Evolutionary conservation across 1,284 basidiomycete genomes (phyloP), one percentile per base, ranked within the genome.

Genomic region (Ceratobasidium sp.): DNA sequence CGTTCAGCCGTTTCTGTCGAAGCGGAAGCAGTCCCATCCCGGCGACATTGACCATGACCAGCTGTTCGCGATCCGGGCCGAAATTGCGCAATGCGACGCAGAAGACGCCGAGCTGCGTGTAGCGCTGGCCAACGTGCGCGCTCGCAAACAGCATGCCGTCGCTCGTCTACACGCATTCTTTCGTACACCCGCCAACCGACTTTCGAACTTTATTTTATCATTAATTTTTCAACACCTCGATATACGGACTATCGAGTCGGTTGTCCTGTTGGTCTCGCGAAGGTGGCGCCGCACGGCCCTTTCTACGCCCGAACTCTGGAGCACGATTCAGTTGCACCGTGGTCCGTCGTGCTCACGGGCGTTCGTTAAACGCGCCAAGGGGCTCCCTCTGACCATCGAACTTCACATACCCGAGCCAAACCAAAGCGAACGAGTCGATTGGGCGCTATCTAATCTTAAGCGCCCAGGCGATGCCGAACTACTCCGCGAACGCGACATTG

Each of bases 31-130:
- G n/a, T 60, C 69, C 53, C 51, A 26, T 28, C 23, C 67, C 13
- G 56, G 23, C 64, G 40, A 26, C 20, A 20, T 18, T 15, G 68
- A 73, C 15, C 42, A 28, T 42, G 71, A 73, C 3, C 49, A 73
- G 23, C 42, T 73, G 10, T 20, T 56, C 20, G 71, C 71, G 5
- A 58, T 73, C 26, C 71, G 71, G 2, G 71, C 49, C 33, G 58
- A 64, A 66, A 75, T 75, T 26, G 58, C 46, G 46, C 72, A 75
- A 40, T 75, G 33, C 55, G 61, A 75, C 20, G 60, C 40, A 10
- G 58, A 63, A 53, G 60, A 75, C 15, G 42, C 72, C 26, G 70
- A 64, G 33, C 49, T 75, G 7, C 56, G 72, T 6, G 46, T 18
- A 3, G 60, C 72, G 9, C 72, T 75, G 26, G 20, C 49, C 61